A percentile compares a stretch with the other conserved stretches of the same genome.
phyloP scores from a whole-genome alignment of 2,329 filamentous ascomycete species.

The Neonectria hederae region DNA sequence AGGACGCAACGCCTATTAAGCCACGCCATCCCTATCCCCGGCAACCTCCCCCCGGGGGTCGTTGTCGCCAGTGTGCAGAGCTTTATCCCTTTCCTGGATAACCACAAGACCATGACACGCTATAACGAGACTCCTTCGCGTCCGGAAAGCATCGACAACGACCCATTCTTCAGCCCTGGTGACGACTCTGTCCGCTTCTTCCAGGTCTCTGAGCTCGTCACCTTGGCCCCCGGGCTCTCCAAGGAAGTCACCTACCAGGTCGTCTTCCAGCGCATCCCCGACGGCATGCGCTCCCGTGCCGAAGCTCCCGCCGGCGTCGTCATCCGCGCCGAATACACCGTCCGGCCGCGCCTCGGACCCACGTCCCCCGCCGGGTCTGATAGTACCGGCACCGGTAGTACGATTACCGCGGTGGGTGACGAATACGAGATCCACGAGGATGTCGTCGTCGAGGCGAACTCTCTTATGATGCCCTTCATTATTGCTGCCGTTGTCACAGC shows the following conservation, averaged over 20 bases:
- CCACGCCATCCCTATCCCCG: slow-evolving; percentile 55
- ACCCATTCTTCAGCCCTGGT: slow-evolving; percentile 54
- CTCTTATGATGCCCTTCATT: slow-evolving; percentile 50
- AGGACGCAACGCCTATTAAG: slow-evolving; percentile 46
- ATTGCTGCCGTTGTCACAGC: slow-evolving; percentile 41
- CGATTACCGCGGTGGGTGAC: slow-evolving; percentile 38
- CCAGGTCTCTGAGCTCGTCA: slow-evolving; percentile 45
- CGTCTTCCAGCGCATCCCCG: slow-evolving; percentile 54
- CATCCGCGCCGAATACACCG: slow-evolving; percentile 52
- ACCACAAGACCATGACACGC: slow-evolving; percentile 50
- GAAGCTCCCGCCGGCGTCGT: slow-evolving; percentile 54
- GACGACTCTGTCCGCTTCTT: slow-evolving; percentile 50
- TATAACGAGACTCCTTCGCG: slow-evolving; percentile 49
- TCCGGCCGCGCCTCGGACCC: slow-evolving; percentile 37
- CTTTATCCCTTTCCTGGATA: slow-evolving; percentile 53
- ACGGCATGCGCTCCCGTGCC: slow-evolving; percentile 55
- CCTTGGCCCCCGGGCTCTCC: slow-evolving; percentile 51
- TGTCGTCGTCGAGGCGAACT: slow-evolving; percentile 46
- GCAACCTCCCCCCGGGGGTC: slow-evolving; percentile 47
- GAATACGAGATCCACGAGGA: slow-evolving; percentile 49
- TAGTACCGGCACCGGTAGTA: slow-evolving; percentile 41
- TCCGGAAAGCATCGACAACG: slow-evolving; percentile 48
- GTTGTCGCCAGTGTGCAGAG: slow-evolving; percentile 53
- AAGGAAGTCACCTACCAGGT: slow-evolving; percentile 55
- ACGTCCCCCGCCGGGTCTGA: slow-evolving; percentile 39